These are phyloP conservation scores for Trifolium fragiferum DNA, from an alignment of 306 rosid genomes.

Conservation along the genomic window DNA sequence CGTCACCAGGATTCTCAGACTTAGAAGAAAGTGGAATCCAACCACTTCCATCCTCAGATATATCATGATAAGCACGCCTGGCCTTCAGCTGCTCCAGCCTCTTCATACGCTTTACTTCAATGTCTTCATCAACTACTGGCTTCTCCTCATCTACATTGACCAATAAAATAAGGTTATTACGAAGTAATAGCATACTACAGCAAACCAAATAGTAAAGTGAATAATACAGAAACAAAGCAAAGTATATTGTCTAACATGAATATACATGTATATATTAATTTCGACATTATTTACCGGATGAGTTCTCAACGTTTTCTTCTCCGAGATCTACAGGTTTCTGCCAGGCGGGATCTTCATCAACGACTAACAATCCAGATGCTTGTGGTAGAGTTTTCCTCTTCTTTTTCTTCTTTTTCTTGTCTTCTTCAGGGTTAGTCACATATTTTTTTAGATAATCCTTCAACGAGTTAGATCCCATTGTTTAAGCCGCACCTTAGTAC, in stretches of 20 bases:
- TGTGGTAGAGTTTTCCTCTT: conserved; percentile 52
- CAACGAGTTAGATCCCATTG: conserved; percentile 56
- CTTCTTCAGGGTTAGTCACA: conserved; percentile 59
- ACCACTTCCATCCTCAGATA: conserved; percentile 96
- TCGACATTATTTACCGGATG: conserved; percentile 52
- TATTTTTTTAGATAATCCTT: conserved; percentile 83
- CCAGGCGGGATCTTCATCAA: conserved; percentile 91
- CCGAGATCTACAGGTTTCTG: conserved; percentile 71
- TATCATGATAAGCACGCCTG: conserved; percentile 63
- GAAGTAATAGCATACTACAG: background rate
- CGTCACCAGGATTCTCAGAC: conserved; percentile 31
- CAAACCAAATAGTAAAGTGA: conserved; percentile 12
- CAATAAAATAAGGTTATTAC: conserved; percentile 5
- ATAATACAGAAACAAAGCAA: conserved; percentile 10
- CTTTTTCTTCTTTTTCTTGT: conserved; percentile 51
- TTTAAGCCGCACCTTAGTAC: conserved; percentile 38
- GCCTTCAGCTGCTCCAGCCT: conserved; percentile 81
- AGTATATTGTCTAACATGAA: conserved; percentile 13
- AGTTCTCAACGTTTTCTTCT: conserved; percentile 60
- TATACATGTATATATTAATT: background rate
- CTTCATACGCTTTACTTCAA: conserved; percentile 88
- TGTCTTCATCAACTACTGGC: conserved; percentile 77
- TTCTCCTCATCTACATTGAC: conserved; percentile 64
- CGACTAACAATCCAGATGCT: conserved; percentile 63
- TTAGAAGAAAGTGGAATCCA: conserved; percentile 78